Conservation (phyloP, 176 grass and related monocot species). For the Aegilops speltoides region DNA sequence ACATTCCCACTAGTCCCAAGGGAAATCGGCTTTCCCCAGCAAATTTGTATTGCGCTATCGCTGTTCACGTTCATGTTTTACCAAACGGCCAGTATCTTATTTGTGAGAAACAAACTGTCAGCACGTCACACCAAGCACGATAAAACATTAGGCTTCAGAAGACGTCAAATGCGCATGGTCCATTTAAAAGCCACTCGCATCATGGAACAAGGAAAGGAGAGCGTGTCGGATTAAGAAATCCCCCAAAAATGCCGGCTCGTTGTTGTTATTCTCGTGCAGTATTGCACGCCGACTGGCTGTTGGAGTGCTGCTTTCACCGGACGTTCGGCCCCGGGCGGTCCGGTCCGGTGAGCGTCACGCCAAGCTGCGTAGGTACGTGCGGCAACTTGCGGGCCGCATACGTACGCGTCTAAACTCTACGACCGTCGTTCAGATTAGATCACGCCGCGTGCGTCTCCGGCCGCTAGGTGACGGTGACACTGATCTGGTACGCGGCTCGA, state of each 20-base stretch:
- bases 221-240: not conserved
- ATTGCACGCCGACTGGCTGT: not conserved
- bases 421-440: not conserved
- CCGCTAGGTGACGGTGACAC: not conserved
- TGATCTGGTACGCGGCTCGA: not conserved
- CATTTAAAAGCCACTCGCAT: not conserved
- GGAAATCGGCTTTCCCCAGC: too few relatives aligned
- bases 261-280: not conserved
- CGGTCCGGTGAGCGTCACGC: not conserved
- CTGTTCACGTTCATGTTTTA: conserved; percentile 25
- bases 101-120: not conserved
- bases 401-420: not conserved
- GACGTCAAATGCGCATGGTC: not conserved
- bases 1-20: too few relatives aligned
- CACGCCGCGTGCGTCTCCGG: not conserved
- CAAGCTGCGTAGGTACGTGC: not conserved
- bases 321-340: not conserved
- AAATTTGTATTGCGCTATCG: not conserved
- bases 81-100: not conserved
- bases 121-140: not conserved
- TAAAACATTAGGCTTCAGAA: not conserved
- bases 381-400: not conserved
- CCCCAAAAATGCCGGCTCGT: not conserved
- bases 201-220: not conserved
- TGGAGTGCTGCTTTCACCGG: not conserved